phyloP scores from a whole-genome alignment of 257 asterid genomes.

The Misopates orontium region DNA sequence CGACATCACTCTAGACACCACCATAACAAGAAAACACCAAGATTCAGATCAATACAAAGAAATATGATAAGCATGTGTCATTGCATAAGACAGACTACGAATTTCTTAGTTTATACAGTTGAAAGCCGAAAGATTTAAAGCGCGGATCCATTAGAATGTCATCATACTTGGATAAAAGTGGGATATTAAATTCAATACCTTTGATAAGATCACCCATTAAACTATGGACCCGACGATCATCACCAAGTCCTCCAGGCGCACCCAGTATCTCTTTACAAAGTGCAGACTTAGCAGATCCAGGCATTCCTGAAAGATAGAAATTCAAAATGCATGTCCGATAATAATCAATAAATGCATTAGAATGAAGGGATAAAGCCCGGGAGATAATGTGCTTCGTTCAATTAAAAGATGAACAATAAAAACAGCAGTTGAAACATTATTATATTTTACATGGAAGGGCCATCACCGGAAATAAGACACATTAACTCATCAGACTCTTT shows the following conservation, averaged over 20 bases:
- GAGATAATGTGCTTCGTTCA: constrained; percentile 9
- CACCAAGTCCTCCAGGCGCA: constrained; percentile 74
- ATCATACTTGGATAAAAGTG: constrained; percentile 18
- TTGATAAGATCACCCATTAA: constrained; percentile 97
- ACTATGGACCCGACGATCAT: constrained; percentile 85
- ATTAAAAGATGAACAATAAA: constrained; percentile 4
- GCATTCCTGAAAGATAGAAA: constrained; percentile 62
- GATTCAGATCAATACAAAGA: constrained; percentile 15
- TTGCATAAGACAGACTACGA: constrained; percentile 2
- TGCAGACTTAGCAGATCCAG: constrained; percentile 99
- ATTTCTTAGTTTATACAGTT: not conserved
- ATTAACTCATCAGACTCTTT: too few relatives aligned
- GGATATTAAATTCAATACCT: constrained; percentile 47
- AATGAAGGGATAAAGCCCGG: constrained; percentile 21
- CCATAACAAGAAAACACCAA: constrained; percentile 20
- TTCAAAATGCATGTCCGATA: constrained; percentile 26
- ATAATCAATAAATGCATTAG: constrained; percentile 32
- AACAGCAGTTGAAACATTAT: not conserved
- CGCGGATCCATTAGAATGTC: not conserved
- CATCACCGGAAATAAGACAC: too few relatives aligned
- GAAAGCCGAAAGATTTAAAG: too few relatives aligned
- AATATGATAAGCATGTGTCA: constrained; percentile 5
- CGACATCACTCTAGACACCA: constrained; percentile 20
- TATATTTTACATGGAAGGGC: not conserved
- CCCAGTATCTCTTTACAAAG: constrained; percentile 80